Evolutionary conservation across 352 stramenopile genomes (phyloP), one percentile per base, ranked within the genome.

Genomic region (Phytophthora boehmeriae): DNA sequence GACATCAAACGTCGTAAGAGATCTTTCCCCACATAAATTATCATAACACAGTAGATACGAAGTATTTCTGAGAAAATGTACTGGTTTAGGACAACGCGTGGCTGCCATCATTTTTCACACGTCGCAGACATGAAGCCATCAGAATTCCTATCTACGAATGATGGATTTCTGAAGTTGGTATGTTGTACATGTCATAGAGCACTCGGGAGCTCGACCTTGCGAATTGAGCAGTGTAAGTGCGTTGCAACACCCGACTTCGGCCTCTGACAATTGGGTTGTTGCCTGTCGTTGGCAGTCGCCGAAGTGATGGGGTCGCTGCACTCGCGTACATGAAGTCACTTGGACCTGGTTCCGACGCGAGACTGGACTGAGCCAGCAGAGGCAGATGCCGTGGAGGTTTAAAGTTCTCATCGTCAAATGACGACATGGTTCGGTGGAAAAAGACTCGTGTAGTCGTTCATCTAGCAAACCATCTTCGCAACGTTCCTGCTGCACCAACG

Each of bases 401-500:
- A 6, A 30, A 30, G 25, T 50, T 23, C 22, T 63, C 27, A 43
- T 71, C 57, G 6, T 71, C 50, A 8, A 63, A 59, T 5, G 57
- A 67, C 1, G 57, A 46, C 57, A 67, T 44, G 0, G 44, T 71
- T 6, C 55, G 48, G 27, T 70, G 55, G 9, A 63, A 8, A 17
- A 34, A 25, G 44, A n/a, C 23, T 60, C 25, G 8, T 28, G 42
- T 30, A 35, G 23, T 23, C 35, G 32, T 16, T 56, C 20, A 23
- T 43, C 28, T 3, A n/a, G 16, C 1, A 32, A 3, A 13, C 41
- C 58, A 28, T 56, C 45, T n/a, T 68, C 57, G 14, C 17, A 34
- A 1, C 53, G n/a, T 9, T 67, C 63, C 16, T 71, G 63, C 28
- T 67, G 63, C 9, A 66, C 64, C 17, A 82, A 39, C 16, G 38